Evolutionary conservation across 805 yeast genomes (phyloP).

Genomic region (Babjeviella inositovora): DNA sequence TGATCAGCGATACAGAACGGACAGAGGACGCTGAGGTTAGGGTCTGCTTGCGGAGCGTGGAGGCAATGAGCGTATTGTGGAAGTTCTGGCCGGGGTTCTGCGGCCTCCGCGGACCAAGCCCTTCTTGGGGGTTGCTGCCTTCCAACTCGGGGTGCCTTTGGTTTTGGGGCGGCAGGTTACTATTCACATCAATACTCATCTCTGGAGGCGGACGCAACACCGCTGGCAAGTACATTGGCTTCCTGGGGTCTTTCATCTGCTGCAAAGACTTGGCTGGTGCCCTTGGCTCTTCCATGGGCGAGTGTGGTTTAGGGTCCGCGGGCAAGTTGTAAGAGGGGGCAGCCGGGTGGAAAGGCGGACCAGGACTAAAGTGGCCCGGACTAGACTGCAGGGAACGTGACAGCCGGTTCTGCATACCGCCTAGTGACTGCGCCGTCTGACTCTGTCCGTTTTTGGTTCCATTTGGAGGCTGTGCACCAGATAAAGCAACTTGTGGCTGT

Average conservation of each 20-base stretch:
- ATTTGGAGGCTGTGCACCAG: neutral
- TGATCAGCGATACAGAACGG: conserved; percentile 8
- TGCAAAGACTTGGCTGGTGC: conserved; percentile 31
- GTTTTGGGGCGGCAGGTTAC: conserved; percentile 6
- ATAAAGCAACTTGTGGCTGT: too few species aligned
- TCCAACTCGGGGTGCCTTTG: conserved; percentile 7
- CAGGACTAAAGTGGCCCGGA: neutral
- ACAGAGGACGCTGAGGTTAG: conserved; percentile 9
- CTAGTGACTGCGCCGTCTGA: conserved; percentile 1
- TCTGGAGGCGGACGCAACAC: conserved; percentile 34
- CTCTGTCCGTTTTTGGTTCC: conserved; percentile 2
- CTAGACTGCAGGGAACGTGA: conserved; percentile 1
- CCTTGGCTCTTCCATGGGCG: conserved; percentile 12
- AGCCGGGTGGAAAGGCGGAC: conserved; percentile 1
- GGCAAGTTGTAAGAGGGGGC: conserved; percentile 2
- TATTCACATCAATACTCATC: conserved; percentile 7
- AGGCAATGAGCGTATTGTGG: conserved; percentile 7
- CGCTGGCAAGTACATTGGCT: conserved; percentile 84
- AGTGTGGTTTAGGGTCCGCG: conserved; percentile 6
- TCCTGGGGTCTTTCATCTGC: conserved; percentile 67
- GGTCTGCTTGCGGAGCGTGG: conserved; percentile 8
- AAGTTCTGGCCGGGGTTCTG: conserved; percentile 3
- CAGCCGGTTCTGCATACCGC: neutral
- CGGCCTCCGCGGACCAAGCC: conserved; percentile 1
- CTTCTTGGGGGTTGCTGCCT: conserved; percentile 5